Percentiles rank a stretch among this genome's conserved stretches.
Conservation (phyloP, 2,329 filamentous ascomycete species). For the Stagonosporopsis vannaccii region DNA sequence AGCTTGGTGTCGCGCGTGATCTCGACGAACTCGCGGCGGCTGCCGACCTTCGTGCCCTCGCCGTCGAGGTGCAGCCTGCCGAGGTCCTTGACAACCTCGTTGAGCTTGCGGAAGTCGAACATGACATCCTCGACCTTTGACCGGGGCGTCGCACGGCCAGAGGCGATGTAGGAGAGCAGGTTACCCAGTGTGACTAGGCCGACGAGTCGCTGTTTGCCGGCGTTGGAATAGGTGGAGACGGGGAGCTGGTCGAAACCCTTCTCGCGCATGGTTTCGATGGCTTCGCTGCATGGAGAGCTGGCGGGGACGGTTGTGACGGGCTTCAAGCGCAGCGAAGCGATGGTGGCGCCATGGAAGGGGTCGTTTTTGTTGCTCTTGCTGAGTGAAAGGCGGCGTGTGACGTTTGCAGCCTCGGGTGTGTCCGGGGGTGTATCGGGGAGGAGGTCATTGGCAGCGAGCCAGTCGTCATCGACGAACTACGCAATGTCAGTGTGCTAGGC, state of each 20-base stretch:
- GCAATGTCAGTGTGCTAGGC: conserved; percentile 20
- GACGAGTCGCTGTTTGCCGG: conserved; percentile 75
- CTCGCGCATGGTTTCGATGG: conserved; percentile 97
- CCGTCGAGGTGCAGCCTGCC: conserved; percentile 49
- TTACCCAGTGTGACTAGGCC: conserved; percentile 96
- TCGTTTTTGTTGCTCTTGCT: conserved; percentile 61
- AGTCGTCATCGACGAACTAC: conserved; percentile 94
- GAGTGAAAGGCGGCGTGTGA: conserved; percentile 49
- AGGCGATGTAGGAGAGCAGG: conserved; percentile 86
- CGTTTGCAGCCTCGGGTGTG: conserved; percentile 32
- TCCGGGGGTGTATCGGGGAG: conserved; percentile 67
- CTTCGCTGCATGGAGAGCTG: conserved; percentile 77
- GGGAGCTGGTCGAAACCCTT: conserved; percentile 98
- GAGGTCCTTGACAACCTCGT: conserved; percentile 86
- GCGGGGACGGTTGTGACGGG: conserved; percentile 86
- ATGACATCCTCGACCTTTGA: conserved; percentile 86
- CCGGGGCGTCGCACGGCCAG: conserved; percentile 76
- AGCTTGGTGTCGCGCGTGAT: conserved; percentile 92
- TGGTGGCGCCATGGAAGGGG: conserved; percentile 78
- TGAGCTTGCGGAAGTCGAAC: conserved; percentile 91
- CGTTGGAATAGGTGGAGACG: conserved; percentile 67
- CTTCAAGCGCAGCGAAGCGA: conserved; percentile 85
- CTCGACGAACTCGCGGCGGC: conserved; percentile 80
- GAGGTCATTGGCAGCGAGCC: conserved; percentile 95
- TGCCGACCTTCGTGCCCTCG: conserved; percentile 29